Base-by-base conservation (phyloP, 768 basidiomycete species). In the Termitomyces sp. region DNA sequence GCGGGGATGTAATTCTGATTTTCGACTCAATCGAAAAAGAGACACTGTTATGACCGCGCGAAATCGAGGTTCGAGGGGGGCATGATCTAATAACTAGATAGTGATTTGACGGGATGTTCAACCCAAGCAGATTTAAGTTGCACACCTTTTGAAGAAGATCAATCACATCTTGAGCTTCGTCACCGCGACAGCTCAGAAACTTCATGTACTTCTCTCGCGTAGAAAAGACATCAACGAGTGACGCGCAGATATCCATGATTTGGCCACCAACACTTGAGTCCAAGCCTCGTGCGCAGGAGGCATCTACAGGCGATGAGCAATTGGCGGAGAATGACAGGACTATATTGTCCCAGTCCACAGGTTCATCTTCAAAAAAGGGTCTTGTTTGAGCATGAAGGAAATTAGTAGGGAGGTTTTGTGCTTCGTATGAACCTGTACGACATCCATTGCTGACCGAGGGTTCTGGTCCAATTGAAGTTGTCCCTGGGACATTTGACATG, bases 1-100 rank as follows among this genome's bases (percentile, higher is more conserved):
- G 6, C 66, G 62, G 7, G 74, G 74, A 48, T 71, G 68, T 5
- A 70, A 60, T 13, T 65, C 65, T 1, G 72, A 69, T 56, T 57
- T 62, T 12, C 60, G 53, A 11, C 68, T 69, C n/a, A 76, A 66
- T 13, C 63, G 66, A 2, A 66, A 45, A 13, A 73, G 57, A 16
- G 69, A 61, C 15, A 58, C 46, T 3, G 64, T 45, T 13, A 72
- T 53, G 18, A 32, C 59, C 2, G 22, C 55, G 35, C 65, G 63
- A 4, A 66, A 55, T 24, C 18, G 42, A 22, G 55, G 8, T 28
- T 60, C 50, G 1, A 65, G 53, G 28, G 57, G 51, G 24, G 64
- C 62, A 45, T 65, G 59, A 53, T 70, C 69, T 36, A 70, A 48
- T 28, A 60, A 35, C 64, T 65, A 51, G 32, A 36, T 11, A 52